phyloP scores from a whole-genome alignment of 257 asterid genomes.

The Ilex asprella region DNA sequence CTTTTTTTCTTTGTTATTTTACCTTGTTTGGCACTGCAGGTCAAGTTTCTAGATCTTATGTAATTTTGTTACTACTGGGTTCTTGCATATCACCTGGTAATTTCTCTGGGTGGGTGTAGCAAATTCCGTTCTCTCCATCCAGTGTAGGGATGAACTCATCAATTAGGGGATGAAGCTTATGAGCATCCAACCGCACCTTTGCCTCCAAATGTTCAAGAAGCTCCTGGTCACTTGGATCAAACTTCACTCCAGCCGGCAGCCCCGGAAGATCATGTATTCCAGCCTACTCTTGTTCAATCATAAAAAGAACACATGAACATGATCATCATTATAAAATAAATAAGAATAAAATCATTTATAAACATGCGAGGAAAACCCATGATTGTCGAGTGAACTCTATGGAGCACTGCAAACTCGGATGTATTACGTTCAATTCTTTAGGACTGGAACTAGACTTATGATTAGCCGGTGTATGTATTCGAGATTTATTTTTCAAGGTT shows the following conservation, averaged over 20 bases:
- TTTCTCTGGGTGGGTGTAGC: constrained; percentile 29
- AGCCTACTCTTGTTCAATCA: constrained; percentile 9
- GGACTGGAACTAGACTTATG: too few relatives aligned
- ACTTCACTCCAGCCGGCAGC: neutral
- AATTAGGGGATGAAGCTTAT: constrained; percentile 31
- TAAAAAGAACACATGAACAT: too few relatives aligned
- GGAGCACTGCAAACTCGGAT: too few relatives aligned
- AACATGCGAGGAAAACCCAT: neutral
- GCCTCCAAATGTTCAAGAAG: constrained; percentile 45
- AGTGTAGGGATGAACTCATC: neutral
- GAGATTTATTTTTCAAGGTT: too few relatives aligned
- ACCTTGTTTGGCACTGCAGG: too few relatives aligned
- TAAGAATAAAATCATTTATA: neutral
- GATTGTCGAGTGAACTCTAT: too few relatives aligned
- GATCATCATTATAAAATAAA: neutral
- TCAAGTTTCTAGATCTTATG: too few relatives aligned
- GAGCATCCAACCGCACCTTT: constrained; percentile 34
- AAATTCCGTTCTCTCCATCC: too few relatives aligned
- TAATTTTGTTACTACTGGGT: too few relatives aligned
- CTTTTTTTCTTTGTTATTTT: too few relatives aligned
- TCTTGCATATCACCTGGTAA: constrained; percentile 28
- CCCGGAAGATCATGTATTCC: constrained; percentile 37
- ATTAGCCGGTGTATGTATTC: too few relatives aligned
- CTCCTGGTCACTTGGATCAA: constrained; percentile 46
- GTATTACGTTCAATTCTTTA: too few relatives aligned